These are phyloP conservation scores for Pneumocystis carinii DNA, from an alignment of 1,139 yeast species.

Conservation along the genomic window DNA sequence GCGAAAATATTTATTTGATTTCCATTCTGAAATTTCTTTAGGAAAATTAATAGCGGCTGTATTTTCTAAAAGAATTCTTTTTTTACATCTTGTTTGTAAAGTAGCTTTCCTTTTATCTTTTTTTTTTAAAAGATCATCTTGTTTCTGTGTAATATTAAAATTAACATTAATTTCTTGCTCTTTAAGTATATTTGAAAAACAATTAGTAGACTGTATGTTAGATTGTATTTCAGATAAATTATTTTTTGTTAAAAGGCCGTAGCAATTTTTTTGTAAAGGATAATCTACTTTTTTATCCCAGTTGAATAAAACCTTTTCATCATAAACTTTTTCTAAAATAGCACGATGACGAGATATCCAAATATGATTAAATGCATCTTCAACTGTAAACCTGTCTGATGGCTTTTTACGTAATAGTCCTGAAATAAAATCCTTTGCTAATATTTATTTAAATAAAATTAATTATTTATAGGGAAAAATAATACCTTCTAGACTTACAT, in stretches of 20 bases:
- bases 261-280: neutral
- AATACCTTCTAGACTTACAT: neutral
- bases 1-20: neutral
- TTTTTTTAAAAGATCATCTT: neutral
- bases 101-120: neutral
- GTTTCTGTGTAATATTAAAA: neutral
- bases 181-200: neutral
- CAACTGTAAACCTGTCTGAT: slow-evolving; percentile 26
- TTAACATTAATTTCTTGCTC: neutral
- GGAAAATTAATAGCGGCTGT: neutral
- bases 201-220: neutral
- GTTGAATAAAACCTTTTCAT: neutral
- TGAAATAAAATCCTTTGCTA: slow-evolving; percentile 28
- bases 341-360: slow-evolving; percentile 34
- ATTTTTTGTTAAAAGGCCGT: neutral
- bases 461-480: neutral
- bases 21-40: neutral
- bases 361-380: slow-evolving; percentile 28
- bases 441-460: neutral
- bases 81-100: neutral
- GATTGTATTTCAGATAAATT: neutral
- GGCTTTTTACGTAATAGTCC: slow-evolving; percentile 31
- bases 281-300: neutral
- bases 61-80: neutral
- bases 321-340: slow-evolving; percentile 18